Conservation (phyloP, 805 yeast genomes). For the Monosporozyma solicola region DNA sequence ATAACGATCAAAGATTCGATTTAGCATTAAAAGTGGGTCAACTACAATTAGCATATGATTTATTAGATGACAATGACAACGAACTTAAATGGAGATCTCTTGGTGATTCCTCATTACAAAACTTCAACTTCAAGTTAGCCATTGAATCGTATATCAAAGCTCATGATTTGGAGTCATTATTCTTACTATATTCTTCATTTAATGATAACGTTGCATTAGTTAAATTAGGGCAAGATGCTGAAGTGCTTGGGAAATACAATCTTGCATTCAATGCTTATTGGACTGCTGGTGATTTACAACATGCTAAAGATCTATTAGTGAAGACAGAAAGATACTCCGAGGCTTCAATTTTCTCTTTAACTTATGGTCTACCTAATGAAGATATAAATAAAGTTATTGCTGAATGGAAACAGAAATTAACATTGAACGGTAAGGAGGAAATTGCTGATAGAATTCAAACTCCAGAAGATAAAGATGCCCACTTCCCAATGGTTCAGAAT, state of each 20-base stretch:
- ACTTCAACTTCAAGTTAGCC: conserved; percentile 77
- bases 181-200: conserved; percentile 73
- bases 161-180: conserved; percentile 69
- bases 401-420: conserved; percentile 60
- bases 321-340: conserved; percentile 68
- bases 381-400: conserved; percentile 41
- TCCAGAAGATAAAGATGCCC: conserved; percentile 19
- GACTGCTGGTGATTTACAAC: conserved; percentile 63
- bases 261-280: conserved; percentile 88
- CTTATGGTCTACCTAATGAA: conserved; percentile 46
- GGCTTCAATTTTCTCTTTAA: conserved; percentile 70
- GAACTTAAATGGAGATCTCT: conserved; percentile 82
- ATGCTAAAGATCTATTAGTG: conserved; percentile 56
- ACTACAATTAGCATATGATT: conserved; percentile 60
- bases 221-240: conserved; percentile 58
- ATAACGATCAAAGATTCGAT: conserved; percentile 85
- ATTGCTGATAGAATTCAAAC: conserved; percentile 58
- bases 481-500: conserved; percentile 24
- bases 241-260: conserved; percentile 70
- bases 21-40: conserved; percentile 72
- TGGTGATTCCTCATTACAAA: conserved; percentile 75
- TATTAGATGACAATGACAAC: conserved; percentile 44
- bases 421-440: conserved; percentile 40
- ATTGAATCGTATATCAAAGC: conserved; percentile 71
- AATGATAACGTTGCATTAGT: conserved; percentile 56